phyloP scores from a whole-genome alignment of 352 stramenopile genomes.

The Pythium monospermum region DNA sequence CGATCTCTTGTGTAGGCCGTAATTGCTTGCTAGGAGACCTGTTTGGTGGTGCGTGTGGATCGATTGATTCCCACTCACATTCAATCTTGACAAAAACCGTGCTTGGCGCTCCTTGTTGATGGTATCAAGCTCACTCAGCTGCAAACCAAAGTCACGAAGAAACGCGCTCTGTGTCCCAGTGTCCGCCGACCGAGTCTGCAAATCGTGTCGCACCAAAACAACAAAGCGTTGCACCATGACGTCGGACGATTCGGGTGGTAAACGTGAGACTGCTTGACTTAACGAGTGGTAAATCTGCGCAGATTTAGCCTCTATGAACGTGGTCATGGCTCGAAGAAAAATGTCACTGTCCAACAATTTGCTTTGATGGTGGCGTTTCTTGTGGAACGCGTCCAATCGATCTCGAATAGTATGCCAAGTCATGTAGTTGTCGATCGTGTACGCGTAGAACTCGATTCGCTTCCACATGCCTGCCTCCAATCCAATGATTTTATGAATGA shows the following conservation, averaged over 20 bases:
- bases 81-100: neutral
- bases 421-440: neutral
- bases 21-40: constrained; percentile 4
- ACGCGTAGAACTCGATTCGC: neutral
- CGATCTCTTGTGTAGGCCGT: constrained; percentile 6
- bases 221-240: constrained; percentile 7
- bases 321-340: constrained; percentile 5
- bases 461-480: constrained; percentile 7
- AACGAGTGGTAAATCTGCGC: constrained; percentile 1
- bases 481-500: constrained; percentile 14
- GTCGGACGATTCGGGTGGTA: neutral
- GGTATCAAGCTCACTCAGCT: constrained; percentile 7
- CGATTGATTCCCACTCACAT: constrained; percentile 1
- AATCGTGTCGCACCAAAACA: constrained; percentile 3
- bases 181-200: neutral
- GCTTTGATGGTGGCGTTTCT: neutral
- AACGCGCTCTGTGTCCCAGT: neutral
- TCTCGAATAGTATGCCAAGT: constrained; percentile 6
- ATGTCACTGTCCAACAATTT: constrained; percentile 9
- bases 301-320: constrained; percentile 5
- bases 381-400: constrained; percentile 3
- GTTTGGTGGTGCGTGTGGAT: constrained; percentile 6
- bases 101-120: constrained; percentile 4
- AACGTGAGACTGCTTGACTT: neutral
- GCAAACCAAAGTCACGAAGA: constrained; percentile 5